Percentiles rank a stretch among this genome's conserved stretches.
phyloP scores from a whole-genome alignment of 305 asterid genomes.

The Fraxinus dipetala region DNA sequence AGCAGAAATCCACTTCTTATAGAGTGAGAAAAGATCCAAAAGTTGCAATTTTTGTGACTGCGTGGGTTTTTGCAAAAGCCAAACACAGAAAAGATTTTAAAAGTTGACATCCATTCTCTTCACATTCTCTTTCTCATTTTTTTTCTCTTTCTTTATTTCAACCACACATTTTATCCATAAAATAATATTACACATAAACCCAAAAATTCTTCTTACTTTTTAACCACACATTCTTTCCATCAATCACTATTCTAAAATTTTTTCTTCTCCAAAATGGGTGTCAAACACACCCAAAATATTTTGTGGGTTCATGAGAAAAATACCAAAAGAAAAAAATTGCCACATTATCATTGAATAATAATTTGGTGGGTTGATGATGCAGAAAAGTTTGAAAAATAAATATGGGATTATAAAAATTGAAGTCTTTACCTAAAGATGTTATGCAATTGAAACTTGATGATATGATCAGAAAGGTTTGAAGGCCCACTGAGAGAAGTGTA shows the following conservation, averaged over 20 bases:
- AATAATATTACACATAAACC: too few species aligned
- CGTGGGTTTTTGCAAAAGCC: slow-evolving; percentile 23
- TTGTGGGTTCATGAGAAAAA: slow-evolving; percentile 9
- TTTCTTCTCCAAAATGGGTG: too few species aligned
- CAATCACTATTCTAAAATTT: too few species aligned
- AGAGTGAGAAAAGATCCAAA: slow-evolving; percentile 39
- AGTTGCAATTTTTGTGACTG: slow-evolving; percentile 43
- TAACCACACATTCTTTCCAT: too few species aligned
- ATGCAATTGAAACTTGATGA: slow-evolving; percentile 10
- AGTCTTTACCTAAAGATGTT: slow-evolving; percentile 28
- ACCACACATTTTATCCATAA: too few species aligned
- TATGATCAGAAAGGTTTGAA: slow-evolving; percentile 26
- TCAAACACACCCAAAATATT: too few species aligned
- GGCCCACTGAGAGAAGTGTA: slow-evolving; percentile 46
- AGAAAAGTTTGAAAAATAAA: background rate
- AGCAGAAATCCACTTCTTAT: slow-evolving; percentile 16
- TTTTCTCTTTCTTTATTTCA: too few species aligned
- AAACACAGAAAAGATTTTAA: background rate
- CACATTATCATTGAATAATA: background rate
- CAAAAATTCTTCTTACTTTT: too few species aligned
- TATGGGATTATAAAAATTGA: slow-evolving; percentile 3
- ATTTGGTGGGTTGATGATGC: background rate
- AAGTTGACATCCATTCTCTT: too few species aligned
- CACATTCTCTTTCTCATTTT: too few species aligned
- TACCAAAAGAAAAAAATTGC: background rate